Evolutionary conservation across 2,329 filamentous ascomycete genomes (phyloP), one percentile per base, ranked within the genome.

Genomic region (Fusarium pseudograminearum): DNA sequence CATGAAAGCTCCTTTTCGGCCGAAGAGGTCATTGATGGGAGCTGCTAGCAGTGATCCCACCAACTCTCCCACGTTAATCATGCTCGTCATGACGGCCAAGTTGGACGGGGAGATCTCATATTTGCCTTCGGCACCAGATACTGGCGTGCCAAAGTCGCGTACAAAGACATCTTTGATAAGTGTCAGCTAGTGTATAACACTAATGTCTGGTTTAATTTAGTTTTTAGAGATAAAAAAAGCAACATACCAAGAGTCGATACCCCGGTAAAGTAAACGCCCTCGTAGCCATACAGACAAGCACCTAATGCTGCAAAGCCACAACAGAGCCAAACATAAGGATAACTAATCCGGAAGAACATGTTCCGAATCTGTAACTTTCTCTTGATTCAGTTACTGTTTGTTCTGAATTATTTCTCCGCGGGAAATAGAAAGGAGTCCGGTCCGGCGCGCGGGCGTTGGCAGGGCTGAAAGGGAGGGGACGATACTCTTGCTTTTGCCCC

Each of bases 51-150:
- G 61, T 7, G 80, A 79, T 16, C 79, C 80, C 20, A 78, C 67
- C 26, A 81, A 68, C 55, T 81, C 79, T 50, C 79, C 79, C 24
- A 81, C 74, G 56, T 81, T 79, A 68, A 81, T 81, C 72, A 79
- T 77, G 57, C 78, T 80, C 16, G 78, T 78, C 77, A 78, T 80
- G 70, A 74, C 38, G 16, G 73, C 65, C 36, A 74, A 38, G 7
- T 57, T 65, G 10, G 61, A 57, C 4, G 78, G 69, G 2, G 70
- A 62, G 40, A 79, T 77, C 20, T 69, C 44, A 57, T 76, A 78
- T 11, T 63, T 65, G 41, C 76, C 78, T 42, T 79, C 62, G 5
- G 57, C 46, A 48, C 71, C n/a, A 22, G 48, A 22, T 12, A 52
- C 67, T 11, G 58, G 65, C 16, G 70, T 58, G 33, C 79, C 78